phyloP scores from a whole-genome alignment of 176 grass and related monocot genomes.

The Ensete ventricosum region DNA sequence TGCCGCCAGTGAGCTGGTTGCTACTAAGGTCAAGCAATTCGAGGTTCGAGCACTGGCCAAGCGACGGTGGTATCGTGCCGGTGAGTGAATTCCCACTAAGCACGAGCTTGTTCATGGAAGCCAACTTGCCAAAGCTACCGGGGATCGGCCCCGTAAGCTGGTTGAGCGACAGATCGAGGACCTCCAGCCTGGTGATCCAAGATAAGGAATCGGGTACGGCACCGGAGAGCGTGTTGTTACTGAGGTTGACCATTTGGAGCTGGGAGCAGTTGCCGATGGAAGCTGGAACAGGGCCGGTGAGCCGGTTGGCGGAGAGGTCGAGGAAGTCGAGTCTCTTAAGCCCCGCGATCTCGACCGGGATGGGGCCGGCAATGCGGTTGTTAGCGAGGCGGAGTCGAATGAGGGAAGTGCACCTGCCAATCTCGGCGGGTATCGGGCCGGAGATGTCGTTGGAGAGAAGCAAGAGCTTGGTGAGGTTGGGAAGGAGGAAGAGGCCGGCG shows the following conservation, averaged over 20 bases:
- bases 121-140: constrained; percentile 29
- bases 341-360: constrained; percentile 41
- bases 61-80: constrained; percentile 46
- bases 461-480: constrained; percentile 86
- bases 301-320: constrained; percentile 70
- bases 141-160: constrained; percentile 44
- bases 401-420: constrained; percentile 43
- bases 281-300: constrained; percentile 36
- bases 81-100: constrained; percentile 54
- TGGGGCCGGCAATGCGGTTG: constrained; percentile 52
- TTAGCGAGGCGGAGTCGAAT: constrained; percentile 56
- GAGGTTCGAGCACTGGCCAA: constrained; percentile 51
- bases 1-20: constrained; percentile 48
- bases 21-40: constrained; percentile 76
- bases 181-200: constrained; percentile 44
- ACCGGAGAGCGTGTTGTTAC: constrained; percentile 66
- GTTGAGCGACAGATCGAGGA: constrained; percentile 64
- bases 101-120: constrained; percentile 45
- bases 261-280: constrained; percentile 65
- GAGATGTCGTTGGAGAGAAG: constrained; percentile 84
- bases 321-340: constrained; percentile 80
- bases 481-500: constrained; percentile 59
- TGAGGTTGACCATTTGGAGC: constrained; percentile 84
- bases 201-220: constrained; percentile 45
- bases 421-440: constrained; percentile 52